Evolutionary conservation across 192 early-diverging fungal genomes (phyloP), one percentile per base, ranked within the genome.

Genomic region (Cetraspora pellucida): DNA sequence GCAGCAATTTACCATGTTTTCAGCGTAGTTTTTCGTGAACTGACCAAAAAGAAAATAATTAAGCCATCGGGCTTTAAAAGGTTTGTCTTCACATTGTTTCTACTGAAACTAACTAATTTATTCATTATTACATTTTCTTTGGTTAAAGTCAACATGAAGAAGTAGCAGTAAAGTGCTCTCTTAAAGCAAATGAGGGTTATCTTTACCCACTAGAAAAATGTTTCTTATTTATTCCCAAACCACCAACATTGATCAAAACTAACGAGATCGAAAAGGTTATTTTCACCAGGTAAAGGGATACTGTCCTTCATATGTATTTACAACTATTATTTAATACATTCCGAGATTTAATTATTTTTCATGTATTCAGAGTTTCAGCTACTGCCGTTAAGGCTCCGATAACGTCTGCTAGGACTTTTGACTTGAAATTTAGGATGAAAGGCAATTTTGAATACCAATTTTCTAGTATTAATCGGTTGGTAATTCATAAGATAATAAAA

Each of bases 131-230:
- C 21, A 27, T 21, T 59, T 59, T 25, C 0, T 59, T 23, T 59
- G 21, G 11, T 8, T 59, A n/a, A 59, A 93, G 92, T 63, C 88
- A 91, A 64, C 93, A 95, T 72, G 89, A 87, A 30, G 84, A 92
- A 19, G 85, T 87, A 64, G 96, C 94, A 21, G 84, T 99, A 81
- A 97, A 98, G 82, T 96, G 95, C 73, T 96, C 95, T 37, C 90
- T 95, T 87, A 99, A 98, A 85, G 96, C 97, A 45, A 97, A 93
- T 86, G 97, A 99, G 79, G 95, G 94, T 72, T 91, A 91, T 63
- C 81, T 99, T 27, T 99, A 97, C 72, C 96, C 95, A 3, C 86
- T 98, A 54, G 96, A 97, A 73, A 95, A 95, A 79, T 91, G 91
- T n/a, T 92, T 99, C 77, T 49, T 99, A 58, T 96, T 97, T 72